Evolutionary conservation across 2,329 filamentous ascomycete species (phyloP).

Genomic region (Phialophora chinensis): DNA sequence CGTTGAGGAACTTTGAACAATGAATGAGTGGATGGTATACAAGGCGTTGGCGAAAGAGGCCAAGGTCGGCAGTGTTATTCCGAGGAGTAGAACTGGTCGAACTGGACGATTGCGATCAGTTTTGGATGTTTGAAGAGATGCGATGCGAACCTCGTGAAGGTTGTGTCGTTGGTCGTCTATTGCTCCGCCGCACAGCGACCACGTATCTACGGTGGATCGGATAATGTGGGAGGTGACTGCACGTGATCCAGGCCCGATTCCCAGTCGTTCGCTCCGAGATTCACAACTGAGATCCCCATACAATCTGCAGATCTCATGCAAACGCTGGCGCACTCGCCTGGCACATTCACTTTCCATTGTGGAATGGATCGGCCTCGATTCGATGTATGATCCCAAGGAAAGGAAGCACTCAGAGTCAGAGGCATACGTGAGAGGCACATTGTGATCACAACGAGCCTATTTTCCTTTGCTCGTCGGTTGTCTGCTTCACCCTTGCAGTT

Average conservation of each 20-base stretch:
- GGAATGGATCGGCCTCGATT: background rate
- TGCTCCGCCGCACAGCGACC: background rate
- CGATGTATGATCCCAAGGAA: background rate
- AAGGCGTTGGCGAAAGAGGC: background rate
- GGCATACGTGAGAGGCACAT: background rate
- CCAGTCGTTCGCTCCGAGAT: background rate
- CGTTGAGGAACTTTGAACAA: background rate
- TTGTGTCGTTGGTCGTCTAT: background rate
- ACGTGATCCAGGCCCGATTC: background rate
- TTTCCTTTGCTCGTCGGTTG: background rate
- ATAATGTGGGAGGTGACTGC: too few species aligned
- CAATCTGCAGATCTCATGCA: background rate
- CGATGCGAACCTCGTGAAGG: background rate
- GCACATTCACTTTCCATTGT: background rate
- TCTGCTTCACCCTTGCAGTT: background rate
- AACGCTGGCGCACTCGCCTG: background rate
- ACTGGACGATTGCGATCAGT: background rate
- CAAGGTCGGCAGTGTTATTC: background rate
- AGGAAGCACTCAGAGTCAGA: background rate
- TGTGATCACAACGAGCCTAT: background rate
- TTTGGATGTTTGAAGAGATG: background rate
- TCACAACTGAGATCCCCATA: background rate
- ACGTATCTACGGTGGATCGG: background rate
- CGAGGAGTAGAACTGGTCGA: background rate
- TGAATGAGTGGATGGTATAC: background rate